phyloP scores from a whole-genome alignment of 2,329 filamentous ascomycete genomes.

The Onygena corvina region DNA sequence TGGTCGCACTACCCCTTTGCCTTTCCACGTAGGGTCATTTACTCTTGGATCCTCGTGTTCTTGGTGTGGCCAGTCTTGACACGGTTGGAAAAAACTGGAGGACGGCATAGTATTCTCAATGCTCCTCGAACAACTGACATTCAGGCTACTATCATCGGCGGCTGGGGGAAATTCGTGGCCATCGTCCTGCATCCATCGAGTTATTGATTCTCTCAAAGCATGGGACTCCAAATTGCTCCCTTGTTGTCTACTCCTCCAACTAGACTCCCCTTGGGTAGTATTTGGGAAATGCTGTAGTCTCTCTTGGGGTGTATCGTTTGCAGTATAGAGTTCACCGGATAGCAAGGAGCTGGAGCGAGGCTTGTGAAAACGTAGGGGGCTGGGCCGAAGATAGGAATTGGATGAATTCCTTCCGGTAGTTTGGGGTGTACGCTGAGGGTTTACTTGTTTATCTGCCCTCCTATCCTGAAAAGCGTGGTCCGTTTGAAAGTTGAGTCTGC shows the following conservation, averaged over 20 bases:
- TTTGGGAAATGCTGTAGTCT: not conserved
- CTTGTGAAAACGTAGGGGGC: slow-evolving; percentile 2
- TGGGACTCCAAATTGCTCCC: not conserved
- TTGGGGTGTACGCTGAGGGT: not conserved
- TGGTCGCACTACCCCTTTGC: not conserved
- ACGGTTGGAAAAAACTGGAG: not conserved
- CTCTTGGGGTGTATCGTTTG: not conserved
- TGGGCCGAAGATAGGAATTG: not conserved
- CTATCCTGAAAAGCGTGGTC: not conserved
- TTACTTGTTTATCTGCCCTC: not conserved
- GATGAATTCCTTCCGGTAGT: not conserved
- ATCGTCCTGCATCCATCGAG: no score
- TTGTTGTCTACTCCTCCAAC: not conserved
- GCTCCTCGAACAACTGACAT: no score
- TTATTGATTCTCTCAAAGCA: not conserved
- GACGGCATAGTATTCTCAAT: not conserved
- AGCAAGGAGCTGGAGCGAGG: not conserved
- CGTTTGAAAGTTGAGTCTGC: not conserved
- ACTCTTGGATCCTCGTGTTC: not conserved
- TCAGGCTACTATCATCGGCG: no score
- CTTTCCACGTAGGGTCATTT: not conserved
- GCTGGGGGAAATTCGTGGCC: no score
- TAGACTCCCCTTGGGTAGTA: not conserved
- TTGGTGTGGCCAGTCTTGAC: not conserved
- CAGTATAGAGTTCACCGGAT: not conserved